Evolutionary conservation across 345 rosid genomes (phyloP), one percentile per base, ranked within the genome.

Genomic region (Euphorbia pulcherrima): DNA sequence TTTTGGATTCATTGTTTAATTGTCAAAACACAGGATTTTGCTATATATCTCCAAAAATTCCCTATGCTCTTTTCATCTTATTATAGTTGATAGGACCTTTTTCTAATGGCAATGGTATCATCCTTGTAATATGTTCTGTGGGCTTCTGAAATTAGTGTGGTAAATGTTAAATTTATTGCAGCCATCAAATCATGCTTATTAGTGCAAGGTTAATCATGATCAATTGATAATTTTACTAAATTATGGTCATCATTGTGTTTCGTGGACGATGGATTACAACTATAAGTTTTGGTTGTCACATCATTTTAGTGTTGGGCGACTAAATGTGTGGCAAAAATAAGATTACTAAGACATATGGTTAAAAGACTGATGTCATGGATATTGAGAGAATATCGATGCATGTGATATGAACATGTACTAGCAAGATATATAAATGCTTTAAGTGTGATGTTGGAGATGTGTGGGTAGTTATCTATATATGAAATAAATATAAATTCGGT

Each of bases 141-240:
- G 41, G 33, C 35, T 46, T 35, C 28, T 60, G 60, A 39, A 66
- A 68, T 23, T 46, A 61, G 55, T 64, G 54, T 68, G 40, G 78
- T 54, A 66, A n/a, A 40, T 30, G 66, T 9, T 24, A 20, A 57
- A 60, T 61, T 64, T 44, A 27, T 37, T 61, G 68, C 54, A 65
- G 53, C 68, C 65, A 12, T 71, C 51, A 69, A 53, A 65, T 52
- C 41, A 57, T 74, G 53, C 46, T 46, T 54, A 21, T 70, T 67
- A 70, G 72, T 72, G 79, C 77, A 55, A 64, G 60, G 18, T 61
- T 69, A 68, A 75, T 79, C 67, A 79, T 75, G 66, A 72, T 30
- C 37, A 44, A 44, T 33, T 33, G 37, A 33, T 33, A 33, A 7
- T 44, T 44, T 18, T 44, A 44, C 50, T 44, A 44, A 11, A 27